Base-by-base conservation (phyloP, 2,329 filamentous ascomycete species). In the Ilyonectria sp. region DNA sequence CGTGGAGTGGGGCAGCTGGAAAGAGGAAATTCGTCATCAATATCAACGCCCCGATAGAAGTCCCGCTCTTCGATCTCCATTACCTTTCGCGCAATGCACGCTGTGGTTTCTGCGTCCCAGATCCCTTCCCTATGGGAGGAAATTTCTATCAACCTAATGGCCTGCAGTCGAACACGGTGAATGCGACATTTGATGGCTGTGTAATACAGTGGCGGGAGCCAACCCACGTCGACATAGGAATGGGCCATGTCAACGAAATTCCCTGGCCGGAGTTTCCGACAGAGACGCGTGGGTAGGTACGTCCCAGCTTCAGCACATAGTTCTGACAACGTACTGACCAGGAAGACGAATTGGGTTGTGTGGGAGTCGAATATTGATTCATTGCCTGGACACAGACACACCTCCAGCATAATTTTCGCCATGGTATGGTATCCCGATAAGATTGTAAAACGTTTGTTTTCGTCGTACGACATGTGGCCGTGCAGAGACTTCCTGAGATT, bases 141-240 rank as follows among this genome's bases (percentile, higher is more conserved):
- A 1, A 67, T 66, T 19, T 73, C 71, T 0, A 85, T 69, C 0
- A 84, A 64, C 3, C 65, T 69, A 1, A 82, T 69, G 0, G 83
- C 83, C 40, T 83, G 81, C 0, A 77, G 65, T 40, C 86, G 79
- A 9, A 86, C 73, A 4, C 74, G 72, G 46, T 79, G 80, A 2
- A 81, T 74, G 0, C 86, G 83, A 47, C 86, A 88, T 66, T 87
- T 86, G 4, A 84, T 61, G 0, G 83, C 85, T 2, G 80, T 72
- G 65, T 80, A 86, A 65, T 85, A 86, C 3, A 86, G 76, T 0
- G 83, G 80, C 7, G 83, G 77, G 10, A 85, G 78, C 75, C 82
- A 84, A 9, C 85, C 84, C 10, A 84, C 76, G 63, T 86, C 84
- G 5, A 77, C 70, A 15, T 82, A 78, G 2, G 80, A 79, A 9